phyloP scores from a whole-genome alignment of 805 yeast species.

The Kluyveromyces dobzhanskii region DNA sequence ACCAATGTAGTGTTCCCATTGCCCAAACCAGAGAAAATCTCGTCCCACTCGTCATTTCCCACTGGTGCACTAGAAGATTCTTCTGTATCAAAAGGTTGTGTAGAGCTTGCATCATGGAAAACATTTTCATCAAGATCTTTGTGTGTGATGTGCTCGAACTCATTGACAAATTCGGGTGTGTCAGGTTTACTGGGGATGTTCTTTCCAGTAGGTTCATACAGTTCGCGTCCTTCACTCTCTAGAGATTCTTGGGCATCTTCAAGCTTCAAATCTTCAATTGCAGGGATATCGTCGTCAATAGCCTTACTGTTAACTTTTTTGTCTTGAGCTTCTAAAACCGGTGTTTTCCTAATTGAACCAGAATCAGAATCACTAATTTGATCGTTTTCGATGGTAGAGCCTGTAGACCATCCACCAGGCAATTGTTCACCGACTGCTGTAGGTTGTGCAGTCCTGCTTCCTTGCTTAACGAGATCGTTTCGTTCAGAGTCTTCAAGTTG shows the following conservation, averaged over 20 bases:
- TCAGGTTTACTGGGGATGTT: conserved; percentile 22
- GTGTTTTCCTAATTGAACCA: conserved; percentile 4
- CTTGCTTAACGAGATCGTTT: not conserved
- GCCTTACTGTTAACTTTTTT: conserved; percentile 14
- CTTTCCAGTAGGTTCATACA: conserved; percentile 36
- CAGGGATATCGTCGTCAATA: conserved; percentile 47
- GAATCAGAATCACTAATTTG: conserved; percentile 13
- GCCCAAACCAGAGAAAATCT: conserved; percentile 83
- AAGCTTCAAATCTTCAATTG: conserved; percentile 46
- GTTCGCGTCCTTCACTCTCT: conserved; percentile 21
- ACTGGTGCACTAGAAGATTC: conserved; percentile 12
- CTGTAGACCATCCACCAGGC: not conserved
- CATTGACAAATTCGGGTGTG: conserved; percentile 21
- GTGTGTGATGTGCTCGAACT: conserved; percentile 21
- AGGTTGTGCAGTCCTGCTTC: conserved; percentile 6
- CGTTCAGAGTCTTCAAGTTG: not conserved
- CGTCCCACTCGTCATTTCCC: conserved; percentile 83
- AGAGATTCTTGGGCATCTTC: conserved; percentile 45
- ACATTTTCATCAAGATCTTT: conserved; percentile 20
- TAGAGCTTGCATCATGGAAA: conserved; percentile 3
- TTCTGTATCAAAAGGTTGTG: not conserved
- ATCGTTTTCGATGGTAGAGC: conserved; percentile 7
- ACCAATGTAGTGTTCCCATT: conserved; percentile 18
- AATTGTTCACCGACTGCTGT: not conserved
- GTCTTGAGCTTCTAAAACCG: conserved; percentile 10